Base-by-base conservation (phyloP, 768 basidiomycete species). In the Pulveroboletus sp. region DNA sequence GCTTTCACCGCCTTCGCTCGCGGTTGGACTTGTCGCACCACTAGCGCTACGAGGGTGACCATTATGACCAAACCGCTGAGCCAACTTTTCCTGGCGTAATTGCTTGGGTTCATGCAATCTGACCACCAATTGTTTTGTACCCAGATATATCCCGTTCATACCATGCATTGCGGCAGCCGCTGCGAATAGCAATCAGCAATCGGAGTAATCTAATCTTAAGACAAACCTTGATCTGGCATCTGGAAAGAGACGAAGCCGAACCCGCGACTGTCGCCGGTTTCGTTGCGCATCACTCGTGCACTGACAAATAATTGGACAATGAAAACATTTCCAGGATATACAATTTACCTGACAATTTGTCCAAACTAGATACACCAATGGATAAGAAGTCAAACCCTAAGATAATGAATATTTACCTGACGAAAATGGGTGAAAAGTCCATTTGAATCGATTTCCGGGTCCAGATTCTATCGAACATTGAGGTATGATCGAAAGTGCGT, bases 191-290 rank as follows among this genome's bases (percentile, higher is more conserved):
- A 21, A 34, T 49, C n/a, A 62, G 40, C 19, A 6, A 35, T 48
- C 19, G 23, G 40, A 5, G 20, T 19, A 36, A 9, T 16, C 23
- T 9, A 40, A 19, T 45, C 34, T 23, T 19, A 4, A 20, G 7
- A 23, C 60, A 13, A 53, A 87, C 90, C 90, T 78, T 92, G 86
- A 54, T 87, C 83, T 19, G 91, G 87, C 9, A 81, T 78, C 63
- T 91, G 87, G 69, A 73, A 94, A 3, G 88, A 90, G 36, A 94
- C 93, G 60, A 94, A 95, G 24, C 93, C 93, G 63, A 94, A 95
- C 10, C 92, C 87, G 56, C 89, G 84, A 68, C 87, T 85, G 43
- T 85, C 83, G 29, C 88, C 87, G 50, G 53, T 69, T 61, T 94
- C 91, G 57, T 89, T 90, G 20, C 88, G 81, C 93, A 94, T 94